Conservation (phyloP, 2,329 filamentous ascomycete species). For the Botrytis porri region DNA sequence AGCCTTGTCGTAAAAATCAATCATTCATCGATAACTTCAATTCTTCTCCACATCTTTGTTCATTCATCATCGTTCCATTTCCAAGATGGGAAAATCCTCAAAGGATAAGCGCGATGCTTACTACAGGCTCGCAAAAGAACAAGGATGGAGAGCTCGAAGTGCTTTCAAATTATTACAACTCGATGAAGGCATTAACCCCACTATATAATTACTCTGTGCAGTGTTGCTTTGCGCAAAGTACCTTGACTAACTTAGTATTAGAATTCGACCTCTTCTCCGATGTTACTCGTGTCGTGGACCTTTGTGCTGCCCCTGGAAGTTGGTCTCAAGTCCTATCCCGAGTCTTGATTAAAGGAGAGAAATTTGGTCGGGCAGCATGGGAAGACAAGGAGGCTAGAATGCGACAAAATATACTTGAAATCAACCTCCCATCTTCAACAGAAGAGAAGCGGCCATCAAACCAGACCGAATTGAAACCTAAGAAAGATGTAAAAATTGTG, state of each 20-base stretch:
- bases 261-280: slow-evolving; percentile 92
- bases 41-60: slow-evolving; percentile 13
- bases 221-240: not conserved
- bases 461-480: slow-evolving; percentile 41
- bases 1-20: slow-evolving; percentile 28
- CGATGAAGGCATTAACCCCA: slow-evolving; percentile 60
- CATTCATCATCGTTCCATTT: not conserved
- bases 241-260: slow-evolving; percentile 32
- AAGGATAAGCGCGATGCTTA: slow-evolving; percentile 99
- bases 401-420: slow-evolving; percentile 55
- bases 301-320: slow-evolving; percentile 92
- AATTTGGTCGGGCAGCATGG: slow-evolving; percentile 82
- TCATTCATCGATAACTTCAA: slow-evolving; percentile 10
- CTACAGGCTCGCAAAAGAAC: slow-evolving; percentile 95
- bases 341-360: slow-evolving; percentile 89
- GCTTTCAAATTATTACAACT: slow-evolving; percentile 97
- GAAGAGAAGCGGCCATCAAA: slow-evolving; percentile 33
- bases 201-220: slow-evolving; percentile 3
- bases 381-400: slow-evolving; percentile 74
- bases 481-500: slow-evolving; percentile 84
- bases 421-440: slow-evolving; percentile 19
- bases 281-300: slow-evolving; percentile 89
- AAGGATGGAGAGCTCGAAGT: slow-evolving; percentile 94
- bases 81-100: slow-evolving; percentile 85
- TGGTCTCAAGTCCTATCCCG: slow-evolving; percentile 97